A percentile compares a stretch with the other conserved stretches of the same genome.
Conservation (phyloP, 345 rosid genomes). For the Aquilaria malaccensis region DNA sequence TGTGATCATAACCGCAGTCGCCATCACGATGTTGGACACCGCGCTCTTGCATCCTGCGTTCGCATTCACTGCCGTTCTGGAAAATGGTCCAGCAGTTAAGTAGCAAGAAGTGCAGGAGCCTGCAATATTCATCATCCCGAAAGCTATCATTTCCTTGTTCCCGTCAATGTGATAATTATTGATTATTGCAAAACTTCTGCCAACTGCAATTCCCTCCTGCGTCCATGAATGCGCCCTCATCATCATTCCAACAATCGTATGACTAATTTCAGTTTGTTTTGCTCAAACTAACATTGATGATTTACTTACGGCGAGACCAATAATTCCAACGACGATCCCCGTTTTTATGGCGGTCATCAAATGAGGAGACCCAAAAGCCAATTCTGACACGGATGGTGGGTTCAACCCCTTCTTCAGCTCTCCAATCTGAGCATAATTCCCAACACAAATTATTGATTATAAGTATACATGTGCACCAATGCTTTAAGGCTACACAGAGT, state of each 20-base stretch:
- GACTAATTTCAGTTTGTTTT: background rate
- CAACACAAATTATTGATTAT: no score
- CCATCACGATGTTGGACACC: constrained; percentile 90
- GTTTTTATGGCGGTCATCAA: constrained; percentile 56
- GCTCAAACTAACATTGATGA: no score
- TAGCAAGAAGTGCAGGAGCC: constrained; percentile 95
- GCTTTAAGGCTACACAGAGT: no score
- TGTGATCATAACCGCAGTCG: constrained; percentile 77
- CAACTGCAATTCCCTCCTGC: constrained; percentile 97
- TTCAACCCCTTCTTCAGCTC: constrained; percentile 76
- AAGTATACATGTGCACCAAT: no score
- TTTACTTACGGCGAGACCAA: constrained; percentile 78
- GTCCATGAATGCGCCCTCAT: background rate
- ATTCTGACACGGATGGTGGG: constrained; percentile 59
- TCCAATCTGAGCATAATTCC: constrained; percentile 52
- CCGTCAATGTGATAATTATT: constrained; percentile 91
- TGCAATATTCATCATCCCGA: constrained; percentile 87
- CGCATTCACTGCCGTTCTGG: constrained; percentile 87
- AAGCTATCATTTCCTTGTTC: constrained; percentile 95
- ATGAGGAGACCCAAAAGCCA: constrained; percentile 62
- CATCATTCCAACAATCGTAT: background rate
- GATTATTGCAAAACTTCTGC: constrained; percentile 88
- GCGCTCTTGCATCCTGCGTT: constrained; percentile 92
- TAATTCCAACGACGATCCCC: constrained; percentile 77
- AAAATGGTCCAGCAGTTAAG: constrained; percentile 91